phyloP scores from a whole-genome alignment of 306 rosid species.

The Vigna hirtella region DNA sequence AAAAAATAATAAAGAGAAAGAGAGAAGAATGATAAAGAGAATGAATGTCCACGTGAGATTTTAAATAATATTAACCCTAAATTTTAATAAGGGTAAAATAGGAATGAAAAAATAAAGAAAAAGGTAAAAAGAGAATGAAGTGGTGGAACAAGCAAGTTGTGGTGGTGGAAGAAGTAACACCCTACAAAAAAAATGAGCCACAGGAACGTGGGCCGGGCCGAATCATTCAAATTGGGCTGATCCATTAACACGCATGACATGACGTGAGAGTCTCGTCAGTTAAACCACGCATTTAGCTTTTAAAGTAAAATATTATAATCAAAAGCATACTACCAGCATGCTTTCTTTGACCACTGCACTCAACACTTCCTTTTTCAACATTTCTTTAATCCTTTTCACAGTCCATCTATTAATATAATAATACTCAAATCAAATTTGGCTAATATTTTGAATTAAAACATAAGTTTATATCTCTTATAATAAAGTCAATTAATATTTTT shows the following conservation, averaged over 20 bases:
- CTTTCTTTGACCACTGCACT: constrained; percentile 1
- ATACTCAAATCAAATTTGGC: background rate
- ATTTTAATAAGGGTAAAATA: too few species aligned
- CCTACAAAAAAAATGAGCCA: too few species aligned
- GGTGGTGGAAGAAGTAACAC: too few species aligned
- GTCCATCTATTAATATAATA: background rate
- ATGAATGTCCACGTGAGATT: too few species aligned
- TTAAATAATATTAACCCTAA: too few species aligned
- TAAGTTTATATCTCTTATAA: background rate
- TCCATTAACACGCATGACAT: background rate
- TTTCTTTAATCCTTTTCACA: background rate
- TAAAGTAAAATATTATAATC: background rate
- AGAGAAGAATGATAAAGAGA: too few species aligned
- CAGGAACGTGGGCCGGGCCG: background rate
- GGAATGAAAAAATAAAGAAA: too few species aligned
- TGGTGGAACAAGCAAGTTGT: too few species aligned
- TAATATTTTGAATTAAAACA: background rate
- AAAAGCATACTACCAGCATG: background rate
- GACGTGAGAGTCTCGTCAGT: background rate
- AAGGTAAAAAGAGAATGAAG: too few species aligned
- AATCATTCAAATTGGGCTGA: background rate
- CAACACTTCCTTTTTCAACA: too few species aligned
- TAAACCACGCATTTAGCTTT: background rate
- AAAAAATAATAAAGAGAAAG: too few species aligned
- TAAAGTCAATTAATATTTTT: background rate